Conservation (phyloP, 345 rosid species). For the Garcia nutans region DNA sequence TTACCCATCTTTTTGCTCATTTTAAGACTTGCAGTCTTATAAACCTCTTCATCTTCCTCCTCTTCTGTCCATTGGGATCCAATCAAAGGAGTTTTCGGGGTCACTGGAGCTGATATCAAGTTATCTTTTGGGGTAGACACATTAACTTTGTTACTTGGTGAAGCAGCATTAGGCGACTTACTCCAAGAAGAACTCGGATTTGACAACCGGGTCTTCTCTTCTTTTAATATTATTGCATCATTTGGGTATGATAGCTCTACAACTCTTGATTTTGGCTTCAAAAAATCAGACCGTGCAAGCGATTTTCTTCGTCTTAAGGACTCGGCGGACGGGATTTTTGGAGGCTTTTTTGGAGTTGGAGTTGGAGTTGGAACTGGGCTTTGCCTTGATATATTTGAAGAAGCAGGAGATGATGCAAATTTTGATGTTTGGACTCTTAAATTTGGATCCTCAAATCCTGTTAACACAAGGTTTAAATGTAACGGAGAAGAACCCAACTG, state of each 20-base stretch:
- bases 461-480: slow-evolving; percentile 18
- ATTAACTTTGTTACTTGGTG: slow-evolving; percentile 21
- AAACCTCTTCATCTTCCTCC: slow-evolving; percentile 48
- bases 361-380: slow-evolving; percentile 19
- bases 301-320: slow-evolving; percentile 29
- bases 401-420: slow-evolving; percentile 17
- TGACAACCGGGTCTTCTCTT: slow-evolving; percentile 26
- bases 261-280: slow-evolving; percentile 61
- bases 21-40: slow-evolving; percentile 35
- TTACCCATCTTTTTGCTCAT: slow-evolving; percentile 24
- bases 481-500: slow-evolving; percentile 18
- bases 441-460: slow-evolving; percentile 15
- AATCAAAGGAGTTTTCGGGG: slow-evolving; percentile 54
- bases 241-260: slow-evolving; percentile 40
- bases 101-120: slow-evolving; percentile 38
- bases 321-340: slow-evolving; percentile 30
- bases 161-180: slow-evolving; percentile 36
- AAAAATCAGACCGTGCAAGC: slow-evolving; percentile 38
- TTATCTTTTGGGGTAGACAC: slow-evolving; percentile 28
- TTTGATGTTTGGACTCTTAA: slow-evolving; percentile 22
- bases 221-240: slow-evolving; percentile 28
- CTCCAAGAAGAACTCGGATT: slow-evolving; percentile 27
- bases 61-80: slow-evolving; percentile 30
- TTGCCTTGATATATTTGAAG: slow-evolving; percentile 21
- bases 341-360: slow-evolving; percentile 32